Percentiles rank a stretch among this genome's conserved stretches.
Conservation (phyloP, 345 rosid genomes). For the Angophora floribunda region DNA sequence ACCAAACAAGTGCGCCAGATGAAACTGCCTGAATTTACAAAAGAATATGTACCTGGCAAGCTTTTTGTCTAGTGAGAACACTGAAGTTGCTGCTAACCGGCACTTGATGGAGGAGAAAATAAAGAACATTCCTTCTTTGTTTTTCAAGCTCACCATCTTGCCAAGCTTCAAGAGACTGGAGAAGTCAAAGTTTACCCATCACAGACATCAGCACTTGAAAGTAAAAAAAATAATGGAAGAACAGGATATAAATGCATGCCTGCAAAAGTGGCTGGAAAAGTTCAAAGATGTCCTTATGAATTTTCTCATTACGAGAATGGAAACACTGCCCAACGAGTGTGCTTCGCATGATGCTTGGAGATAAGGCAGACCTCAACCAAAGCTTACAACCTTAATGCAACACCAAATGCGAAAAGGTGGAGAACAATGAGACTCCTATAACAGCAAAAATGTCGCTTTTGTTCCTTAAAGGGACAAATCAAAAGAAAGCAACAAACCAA, state of each 20-base stretch:
- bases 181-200: background rate
- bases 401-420: background rate
- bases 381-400: constrained; percentile 79
- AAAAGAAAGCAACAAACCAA: constrained; percentile 43
- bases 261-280: constrained; percentile 87
- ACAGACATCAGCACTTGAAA: background rate
- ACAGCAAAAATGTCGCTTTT: background rate
- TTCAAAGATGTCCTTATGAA: constrained; percentile 94
- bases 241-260: constrained; percentile 31
- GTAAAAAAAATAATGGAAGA: background rate
- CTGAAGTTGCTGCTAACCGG: constrained; percentile 95
- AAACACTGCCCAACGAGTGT: constrained; percentile 97
- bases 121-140: constrained; percentile 82
- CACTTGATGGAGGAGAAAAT: constrained; percentile 96
- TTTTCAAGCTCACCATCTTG: constrained; percentile 96
- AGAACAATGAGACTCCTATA: background rate
- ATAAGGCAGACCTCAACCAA: constrained; percentile 91
- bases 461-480: background rate
- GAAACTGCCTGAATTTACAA: background rate
- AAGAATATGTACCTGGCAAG: constrained; percentile 56
- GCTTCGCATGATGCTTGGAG: constrained; percentile 95
- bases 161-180: constrained; percentile 93
- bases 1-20: background rate
- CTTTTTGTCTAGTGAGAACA: constrained; percentile 63
- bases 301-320: constrained; percentile 84